Evolutionary conservation across 1,139 yeast genomes (phyloP), one percentile per base, ranked within the genome.

Genomic region (Sugiyamaella pinicola): DNA sequence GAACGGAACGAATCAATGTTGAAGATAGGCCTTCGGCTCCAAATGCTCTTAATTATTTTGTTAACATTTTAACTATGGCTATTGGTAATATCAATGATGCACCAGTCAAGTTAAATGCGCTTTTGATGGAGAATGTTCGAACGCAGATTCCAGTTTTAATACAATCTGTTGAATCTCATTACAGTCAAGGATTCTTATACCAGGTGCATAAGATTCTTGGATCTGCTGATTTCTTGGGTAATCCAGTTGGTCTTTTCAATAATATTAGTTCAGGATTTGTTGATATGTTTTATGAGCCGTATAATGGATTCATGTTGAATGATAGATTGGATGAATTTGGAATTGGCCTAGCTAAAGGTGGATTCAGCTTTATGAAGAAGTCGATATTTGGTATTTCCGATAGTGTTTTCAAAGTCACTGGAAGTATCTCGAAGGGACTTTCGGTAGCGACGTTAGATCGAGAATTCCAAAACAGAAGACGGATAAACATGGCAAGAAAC

Each of bases 1-100:
- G 98, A 60, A 90, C 98, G 0, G 97, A 90, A 65, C 75, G 89
- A 54, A 78, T 86, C 29, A 84, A 85, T 66, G 80, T 74, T 44
- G 81, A 78, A 60, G 85, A 79, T 52, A 74, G 77, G 49, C 71
- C 81, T 0, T 74, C 80, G 0, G 74, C 88, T 0, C 83, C 81
- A 53, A 87, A 85, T 60, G 77, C 95, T 0, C 64, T 86, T 53
- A 69, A 78, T 58, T 86, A 85, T 69, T 84, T 90, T 64, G 78
- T 88, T 61, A 90, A 93, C 67, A 84, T 93, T 45, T 74, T 95
- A 57, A 90, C 98, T 0, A 91, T 91, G 98, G 96, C 99, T 0
- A 82, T 95, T 60, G 99, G 99, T 26, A 95, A 93, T 69, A 88
- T 95, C 55, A 91, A 93, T 65, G 98, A 93, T 70, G 99, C 99